Evolutionary conservation across 768 basidiomycete species (phyloP).

Genomic region (Rhizopogon sp.): DNA sequence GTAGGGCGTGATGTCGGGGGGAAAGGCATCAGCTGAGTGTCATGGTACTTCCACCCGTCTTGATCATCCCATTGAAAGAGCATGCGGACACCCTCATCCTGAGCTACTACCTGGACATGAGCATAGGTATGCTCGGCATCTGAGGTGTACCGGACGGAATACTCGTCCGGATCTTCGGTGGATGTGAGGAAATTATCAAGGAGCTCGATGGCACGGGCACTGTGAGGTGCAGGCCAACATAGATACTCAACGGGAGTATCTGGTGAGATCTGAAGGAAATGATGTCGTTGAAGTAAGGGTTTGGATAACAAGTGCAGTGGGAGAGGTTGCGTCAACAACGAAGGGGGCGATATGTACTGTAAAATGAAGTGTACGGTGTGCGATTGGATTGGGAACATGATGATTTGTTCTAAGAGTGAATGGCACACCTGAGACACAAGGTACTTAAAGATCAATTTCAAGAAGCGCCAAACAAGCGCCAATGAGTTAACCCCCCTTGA

Average conservation of each 20-base stretch:
- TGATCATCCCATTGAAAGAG: slow-evolving; percentile 63
- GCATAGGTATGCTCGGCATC: slow-evolving; percentile 53
- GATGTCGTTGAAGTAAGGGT: slow-evolving; percentile 58
- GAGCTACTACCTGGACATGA: slow-evolving; percentile 45
- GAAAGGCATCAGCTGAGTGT: slow-evolving; percentile 66
- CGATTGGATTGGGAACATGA: slow-evolving; percentile 31
- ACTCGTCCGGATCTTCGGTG: slow-evolving; percentile 22
- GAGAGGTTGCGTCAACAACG: slow-evolving; percentile 42
- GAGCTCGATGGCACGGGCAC: slow-evolving; percentile 33
- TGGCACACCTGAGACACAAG: neutral
- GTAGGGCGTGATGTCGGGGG: slow-evolving; percentile 36
- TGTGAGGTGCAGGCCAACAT: slow-evolving; percentile 53
- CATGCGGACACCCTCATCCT: slow-evolving; percentile 42
- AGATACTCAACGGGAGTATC: slow-evolving; percentile 53
- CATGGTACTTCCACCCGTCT: slow-evolving; percentile 66
- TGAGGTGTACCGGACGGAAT: slow-evolving; percentile 32
- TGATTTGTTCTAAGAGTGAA: neutral
- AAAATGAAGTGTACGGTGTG: slow-evolving; percentile 45
- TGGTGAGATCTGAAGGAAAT: slow-evolving; percentile 51
- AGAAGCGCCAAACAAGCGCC: neutral
- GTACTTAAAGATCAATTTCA: neutral
- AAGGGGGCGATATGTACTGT: slow-evolving; percentile 51
- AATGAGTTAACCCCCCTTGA: slow-evolving; percentile 6
- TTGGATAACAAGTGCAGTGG: slow-evolving; percentile 59
- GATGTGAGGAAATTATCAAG: slow-evolving; percentile 34